These are phyloP conservation scores for Thielaviopsis cerberus DNA, from an alignment of 2,329 filamentous ascomycete genomes.

Conservation along the genomic window DNA sequence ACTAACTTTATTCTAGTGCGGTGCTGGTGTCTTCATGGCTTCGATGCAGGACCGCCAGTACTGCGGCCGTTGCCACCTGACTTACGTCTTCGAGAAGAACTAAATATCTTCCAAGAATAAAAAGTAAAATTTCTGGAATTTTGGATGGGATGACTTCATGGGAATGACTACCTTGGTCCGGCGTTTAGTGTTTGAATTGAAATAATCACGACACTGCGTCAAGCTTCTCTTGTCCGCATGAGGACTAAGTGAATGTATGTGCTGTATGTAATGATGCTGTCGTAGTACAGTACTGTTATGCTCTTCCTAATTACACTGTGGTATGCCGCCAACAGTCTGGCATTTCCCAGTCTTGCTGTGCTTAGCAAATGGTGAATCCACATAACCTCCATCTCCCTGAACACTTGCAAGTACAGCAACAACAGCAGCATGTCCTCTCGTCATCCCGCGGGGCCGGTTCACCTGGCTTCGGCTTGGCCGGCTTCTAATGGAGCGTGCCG, in stretches of 20 bases:
- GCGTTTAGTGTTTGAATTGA: constrained; percentile 12
- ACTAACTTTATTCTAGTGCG: constrained; percentile 43
- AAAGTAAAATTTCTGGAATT: constrained; percentile 12
- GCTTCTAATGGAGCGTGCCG: constrained; percentile 30
- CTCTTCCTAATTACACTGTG: not conserved
- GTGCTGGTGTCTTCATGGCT: constrained; percentile 99
- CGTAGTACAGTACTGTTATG: not conserved
- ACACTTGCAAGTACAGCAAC: constrained; percentile 11
- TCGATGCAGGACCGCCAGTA: constrained; percentile 99
- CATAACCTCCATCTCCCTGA: constrained; percentile 8
- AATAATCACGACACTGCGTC: constrained; percentile 11
- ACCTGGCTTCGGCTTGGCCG: constrained; percentile 13
- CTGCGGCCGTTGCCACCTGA: constrained; percentile 60
- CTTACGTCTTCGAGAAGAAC: constrained; percentile 56
- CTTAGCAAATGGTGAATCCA: not conserved
- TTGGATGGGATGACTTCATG: constrained; percentile 13
- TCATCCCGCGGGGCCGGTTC: not conserved
- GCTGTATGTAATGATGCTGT: constrained; percentile 1
- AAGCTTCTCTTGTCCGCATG: not conserved
- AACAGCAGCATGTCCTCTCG: not conserved
- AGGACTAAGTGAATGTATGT: not conserved
- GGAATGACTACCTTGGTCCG: constrained; percentile 12
- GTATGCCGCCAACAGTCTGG: too few species aligned
- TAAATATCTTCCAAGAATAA: constrained; percentile 20
- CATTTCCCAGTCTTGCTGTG: too few species aligned